A percentile compares a stretch with the other conserved stretches of the same genome.
Evolutionary conservation across 1,284 basidiomycete species (phyloP).

Genomic region (Leccinum pachyderme): DNA sequence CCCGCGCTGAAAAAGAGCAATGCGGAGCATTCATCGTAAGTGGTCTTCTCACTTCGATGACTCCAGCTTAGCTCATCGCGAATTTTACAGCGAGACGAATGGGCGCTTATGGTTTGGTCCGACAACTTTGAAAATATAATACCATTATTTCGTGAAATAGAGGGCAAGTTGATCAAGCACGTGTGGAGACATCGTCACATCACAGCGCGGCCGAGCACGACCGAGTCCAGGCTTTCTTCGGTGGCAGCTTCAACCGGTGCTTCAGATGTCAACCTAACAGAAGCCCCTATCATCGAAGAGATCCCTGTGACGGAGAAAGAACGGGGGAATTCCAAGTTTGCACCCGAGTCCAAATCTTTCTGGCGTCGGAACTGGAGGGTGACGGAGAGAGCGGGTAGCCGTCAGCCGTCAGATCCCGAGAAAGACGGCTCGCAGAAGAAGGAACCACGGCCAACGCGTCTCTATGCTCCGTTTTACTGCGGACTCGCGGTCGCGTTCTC

Average conservation of each 20-base stretch:
- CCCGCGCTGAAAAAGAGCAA: constrained; percentile 78
- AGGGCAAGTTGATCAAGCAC: constrained; percentile 76
- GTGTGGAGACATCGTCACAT: constrained; percentile 55
- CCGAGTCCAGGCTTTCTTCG: constrained; percentile 12
- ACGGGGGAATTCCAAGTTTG: background rate
- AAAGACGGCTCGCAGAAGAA: constrained; percentile 40
- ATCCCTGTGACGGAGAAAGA: constrained; percentile 35
- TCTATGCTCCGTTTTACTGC: constrained; percentile 78
- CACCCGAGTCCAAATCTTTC: constrained; percentile 17
- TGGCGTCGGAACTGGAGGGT: constrained; percentile 34
- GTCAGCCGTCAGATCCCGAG: constrained; percentile 38
- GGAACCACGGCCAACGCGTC: constrained; percentile 55
- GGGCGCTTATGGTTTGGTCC: constrained; percentile 74
- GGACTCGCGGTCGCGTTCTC: constrained; percentile 68
- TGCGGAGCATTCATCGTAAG: constrained; percentile 79
- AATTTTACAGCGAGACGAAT: constrained; percentile 59
- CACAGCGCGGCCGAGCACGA: background rate
- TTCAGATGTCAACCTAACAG: constrained; percentile 57
- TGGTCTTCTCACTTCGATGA: constrained; percentile 10
- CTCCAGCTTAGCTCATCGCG: background rate
- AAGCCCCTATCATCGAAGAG: constrained; percentile 33
- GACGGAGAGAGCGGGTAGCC: constrained; percentile 27
- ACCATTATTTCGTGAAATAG: constrained; percentile 68
- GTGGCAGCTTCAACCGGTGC: constrained; percentile 27
- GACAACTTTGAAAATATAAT: constrained; percentile 72